Evolutionary conservation across 495 filamentous ascomycete species (phyloP), one percentile per base, ranked within the genome.

Genomic region (Hypoxylon lenormandii): DNA sequence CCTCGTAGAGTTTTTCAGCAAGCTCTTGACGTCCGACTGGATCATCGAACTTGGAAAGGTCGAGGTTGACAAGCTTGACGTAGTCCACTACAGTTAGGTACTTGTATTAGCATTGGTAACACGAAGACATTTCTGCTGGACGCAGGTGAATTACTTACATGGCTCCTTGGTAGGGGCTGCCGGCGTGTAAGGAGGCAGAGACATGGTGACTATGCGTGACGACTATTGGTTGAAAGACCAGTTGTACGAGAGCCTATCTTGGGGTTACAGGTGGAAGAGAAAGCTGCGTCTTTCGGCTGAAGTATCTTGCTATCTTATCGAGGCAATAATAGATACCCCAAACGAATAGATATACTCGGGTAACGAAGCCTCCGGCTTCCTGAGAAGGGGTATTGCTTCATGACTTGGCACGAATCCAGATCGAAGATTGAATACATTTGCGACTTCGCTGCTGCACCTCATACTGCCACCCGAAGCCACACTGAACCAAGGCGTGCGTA

Each of bases 21-120:
- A 38, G 36, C 36, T 38, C 36, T n/a, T 38, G 4, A 38, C 36
- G 36, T 38, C 36, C 36, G 36, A 8, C 36, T n/a, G 36, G 36
- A n/a, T 38, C 36, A 38, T 38, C 36, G 36, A 38, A 38, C 36
- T 38, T 38, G 36, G 36, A 38, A 38, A 38, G 36, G 36, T 38
- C 36, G 36, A 38, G 36, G 36, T 38, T 38, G 4, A 38, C 36
- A 38, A 38, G 36, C 36, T 38, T 38, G 10, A 38, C 36, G 11
- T 38, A 38, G 36, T 38, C 36, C 36, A 38, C 36, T 38, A 38
- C 11, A 38, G 13, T 38, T n/a, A n/a, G n/a, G n/a, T 38, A 5
- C 13, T 12, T n/a, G 36, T 38, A 11, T 38, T 38, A 38, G 36
- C 4, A 4, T 5, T 12, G 36, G 13, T 38, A 8, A 11, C 36